phyloP scores from a whole-genome alignment of 2,329 filamentous ascomycete genomes.

The Neonectria neomacrospora region DNA sequence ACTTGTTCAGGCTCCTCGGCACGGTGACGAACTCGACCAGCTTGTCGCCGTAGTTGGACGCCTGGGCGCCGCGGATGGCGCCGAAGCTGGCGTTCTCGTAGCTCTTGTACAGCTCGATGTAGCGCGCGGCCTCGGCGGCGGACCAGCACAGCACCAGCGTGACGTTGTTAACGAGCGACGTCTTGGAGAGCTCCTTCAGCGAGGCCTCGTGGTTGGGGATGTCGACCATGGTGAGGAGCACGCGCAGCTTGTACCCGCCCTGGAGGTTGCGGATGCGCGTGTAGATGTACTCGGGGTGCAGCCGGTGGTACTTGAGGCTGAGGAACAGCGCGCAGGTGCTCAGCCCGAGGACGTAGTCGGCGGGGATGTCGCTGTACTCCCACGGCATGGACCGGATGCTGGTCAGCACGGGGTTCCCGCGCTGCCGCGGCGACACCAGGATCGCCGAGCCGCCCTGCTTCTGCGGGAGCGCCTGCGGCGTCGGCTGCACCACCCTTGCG shows the following conservation, averaged over 20 bases:
- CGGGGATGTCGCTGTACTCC: constrained; percentile 97
- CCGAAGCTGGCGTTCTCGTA: constrained; percentile 86
- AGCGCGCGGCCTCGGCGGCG: constrained; percentile 90
- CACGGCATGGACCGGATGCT: constrained; percentile 85
- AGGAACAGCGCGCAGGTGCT: constrained; percentile 94
- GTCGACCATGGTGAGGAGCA: constrained; percentile 92
- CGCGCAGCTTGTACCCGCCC: constrained; percentile 85
- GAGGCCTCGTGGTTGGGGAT: constrained; percentile 94
- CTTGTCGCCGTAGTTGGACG: constrained; percentile 84
- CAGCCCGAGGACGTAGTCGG: constrained; percentile 88
- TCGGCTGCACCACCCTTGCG: constrained; percentile 82
- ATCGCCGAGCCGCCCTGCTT: constrained; percentile 77
- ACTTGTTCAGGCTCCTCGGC: constrained; percentile 91
- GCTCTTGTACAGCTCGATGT: constrained; percentile 93
- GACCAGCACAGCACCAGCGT: constrained; percentile 96
- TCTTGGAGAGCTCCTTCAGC: constrained; percentile 90
- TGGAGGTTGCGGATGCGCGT: constrained; percentile 86
- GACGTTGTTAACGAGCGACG: constrained; percentile 89
- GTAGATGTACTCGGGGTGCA: constrained; percentile 98
- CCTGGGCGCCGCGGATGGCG: constrained; percentile 87
- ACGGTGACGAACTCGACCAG: constrained; percentile 93
- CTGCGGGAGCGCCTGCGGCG: constrained; percentile 82
- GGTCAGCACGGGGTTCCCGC: constrained; percentile 92
- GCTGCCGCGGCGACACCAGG: constrained; percentile 89
- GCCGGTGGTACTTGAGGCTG: constrained; percentile 94